phyloP scores from a whole-genome alignment of 2,329 filamentous ascomycete genomes.

The Chaetomium globosum region DNA sequence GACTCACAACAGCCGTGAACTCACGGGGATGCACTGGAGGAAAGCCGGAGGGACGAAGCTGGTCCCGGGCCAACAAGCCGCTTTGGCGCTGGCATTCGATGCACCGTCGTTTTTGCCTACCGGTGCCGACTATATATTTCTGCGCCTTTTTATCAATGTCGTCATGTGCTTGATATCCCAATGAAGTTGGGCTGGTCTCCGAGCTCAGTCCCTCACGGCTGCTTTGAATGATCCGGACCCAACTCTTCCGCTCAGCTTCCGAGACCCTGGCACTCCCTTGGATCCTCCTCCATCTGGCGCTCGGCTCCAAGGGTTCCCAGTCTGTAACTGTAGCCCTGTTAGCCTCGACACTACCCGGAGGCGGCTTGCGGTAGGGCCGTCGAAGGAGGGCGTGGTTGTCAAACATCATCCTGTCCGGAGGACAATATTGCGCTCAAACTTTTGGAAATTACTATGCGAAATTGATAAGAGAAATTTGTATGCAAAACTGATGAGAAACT shows the following conservation, averaged over 20 bases:
- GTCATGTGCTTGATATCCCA: background rate
- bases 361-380: constrained; percentile 31
- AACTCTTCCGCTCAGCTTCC: background rate
- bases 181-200: background rate
- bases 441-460: no score
- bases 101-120: constrained; percentile 29
- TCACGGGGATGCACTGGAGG: background rate
- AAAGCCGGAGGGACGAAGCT: no score
- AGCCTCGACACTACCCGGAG: constrained; percentile 24
- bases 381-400: constrained; percentile 32
- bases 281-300: constrained; percentile 14
- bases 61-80: constrained; percentile 5
- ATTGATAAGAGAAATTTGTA: no score
- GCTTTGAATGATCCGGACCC: background rate
- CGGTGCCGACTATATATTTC: constrained; percentile 17
- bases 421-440: no score
- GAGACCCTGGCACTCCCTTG: constrained; percentile 4
- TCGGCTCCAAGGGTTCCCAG: constrained; percentile 28
- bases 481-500: no score
- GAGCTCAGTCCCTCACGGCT: background rate
- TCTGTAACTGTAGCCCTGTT: constrained; percentile 26
- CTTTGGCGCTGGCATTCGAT: constrained; percentile 22
- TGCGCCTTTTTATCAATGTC: background rate
- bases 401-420: no score
- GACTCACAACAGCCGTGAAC: constrained; percentile 11